These are phyloP conservation scores for Phalaenopsis aphrodite DNA, from an alignment of 106 monocot species.

Conservation along the genomic window DNA sequence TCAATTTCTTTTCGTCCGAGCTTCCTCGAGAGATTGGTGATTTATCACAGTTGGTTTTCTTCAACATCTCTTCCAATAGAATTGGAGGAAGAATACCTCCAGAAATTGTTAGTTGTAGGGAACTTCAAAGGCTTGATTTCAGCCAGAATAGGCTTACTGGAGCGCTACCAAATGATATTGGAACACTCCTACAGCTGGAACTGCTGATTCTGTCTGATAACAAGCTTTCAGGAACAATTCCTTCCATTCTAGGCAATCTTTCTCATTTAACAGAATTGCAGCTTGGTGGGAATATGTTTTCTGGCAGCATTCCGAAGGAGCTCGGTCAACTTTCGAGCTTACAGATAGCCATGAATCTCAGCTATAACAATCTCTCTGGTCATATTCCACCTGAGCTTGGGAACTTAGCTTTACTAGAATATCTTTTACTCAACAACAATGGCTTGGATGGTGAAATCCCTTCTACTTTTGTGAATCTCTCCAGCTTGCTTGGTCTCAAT, in stretches of 20 bases:
- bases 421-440: conserved; percentile 72
- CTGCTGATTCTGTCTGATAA: conserved; percentile 76
- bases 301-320: conserved; percentile 66
- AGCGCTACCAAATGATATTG: conserved; percentile 49
- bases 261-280: conserved; percentile 75
- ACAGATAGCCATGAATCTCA: conserved; percentile 89
- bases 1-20: conserved; percentile 58
- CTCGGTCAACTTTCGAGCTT: conserved; percentile 69
- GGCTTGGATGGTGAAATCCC: conserved; percentile 75
- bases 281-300: conserved; percentile 79
- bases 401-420: conserved; percentile 64
- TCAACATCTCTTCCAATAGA: conserved; percentile 79
- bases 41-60: conserved; percentile 58
- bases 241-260: conserved; percentile 60
- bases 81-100: conserved; percentile 51
- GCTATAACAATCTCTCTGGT: conserved; percentile 79
- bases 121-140: conserved; percentile 83
- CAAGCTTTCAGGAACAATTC: conserved; percentile 54
- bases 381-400: conserved; percentile 73
- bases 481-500: conserved; percentile 75
- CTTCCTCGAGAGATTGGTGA: conserved; percentile 70
- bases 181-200: conserved; percentile 64
- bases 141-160: conserved; percentile 67
- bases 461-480: conserved; percentile 58
- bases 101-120: conserved; percentile 57